Evolutionary conservation across 345 rosid species (phyloP), one percentile per base, ranked within the genome.

Genomic region (Bretschneidera sinensis): DNA sequence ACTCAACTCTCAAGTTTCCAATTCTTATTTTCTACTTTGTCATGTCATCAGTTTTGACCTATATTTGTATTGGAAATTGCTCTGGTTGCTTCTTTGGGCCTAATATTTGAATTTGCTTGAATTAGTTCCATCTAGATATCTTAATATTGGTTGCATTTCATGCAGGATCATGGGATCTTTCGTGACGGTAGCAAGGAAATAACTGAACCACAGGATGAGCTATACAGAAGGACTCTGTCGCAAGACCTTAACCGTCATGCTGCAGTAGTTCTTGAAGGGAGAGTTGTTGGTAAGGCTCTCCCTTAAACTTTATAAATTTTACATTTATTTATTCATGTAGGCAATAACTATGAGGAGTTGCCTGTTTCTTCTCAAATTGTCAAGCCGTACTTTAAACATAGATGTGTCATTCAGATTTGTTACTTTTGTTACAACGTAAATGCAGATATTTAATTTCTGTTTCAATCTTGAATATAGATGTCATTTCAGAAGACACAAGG

Each of bases 231-330:
- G 69, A 83, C 96, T 59, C 72, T 92, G 68, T 76, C 83, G 58
- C 96, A 84, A 59, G 97, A 87, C 52, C 82, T 92, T 65, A 87
- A 87, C 57, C 81, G 96, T 52, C 98, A 92, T 78, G 89, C 91
- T 58, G 92, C 91, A 60, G 92, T 89, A 67, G 94, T 92, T 74
- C 92, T 89, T 68, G 91, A 87, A 69, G 98, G 98, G 77, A 74
- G 86, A 72, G 51, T 74, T 75, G 69, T 87, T 65, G 96, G 98
- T 84, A 67, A 63, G 67, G 62, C 60, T 62, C 52, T 65, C 60
- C 55, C 23, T 55, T 58, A 14, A 51, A 58, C 33, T 66, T 51
- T 35, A 17, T 51, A 24, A 2, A 28, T 24, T 55, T 54, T 24
- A 8, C 33, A 13, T 51, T 24, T 55, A 16, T 51, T 52, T 31